phyloP scores from a whole-genome alignment of 306 rosid genomes.

The Quercus rubra region DNA sequence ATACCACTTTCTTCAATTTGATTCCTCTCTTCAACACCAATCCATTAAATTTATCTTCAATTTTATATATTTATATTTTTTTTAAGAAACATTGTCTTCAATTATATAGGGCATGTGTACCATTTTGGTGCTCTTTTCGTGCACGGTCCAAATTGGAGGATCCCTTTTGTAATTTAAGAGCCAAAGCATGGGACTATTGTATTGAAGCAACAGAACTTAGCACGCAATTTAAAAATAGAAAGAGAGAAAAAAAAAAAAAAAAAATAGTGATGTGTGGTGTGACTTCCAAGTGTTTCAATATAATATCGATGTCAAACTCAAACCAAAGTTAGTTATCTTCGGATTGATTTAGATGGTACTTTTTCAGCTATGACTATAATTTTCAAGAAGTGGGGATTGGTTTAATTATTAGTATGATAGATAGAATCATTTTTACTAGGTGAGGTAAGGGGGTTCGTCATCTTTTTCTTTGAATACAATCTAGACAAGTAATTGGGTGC shows the following conservation, averaged over 20 bases:
- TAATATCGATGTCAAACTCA: constrained; percentile 19
- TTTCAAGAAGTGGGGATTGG: not conserved
- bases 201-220: not conserved
- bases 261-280: no score
- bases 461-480: constrained; percentile 4
- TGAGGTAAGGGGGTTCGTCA: not conserved
- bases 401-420: constrained; percentile 18
- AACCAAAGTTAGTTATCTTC: constrained; percentile 26
- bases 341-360: constrained; percentile 19
- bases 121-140: not conserved
- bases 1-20: constrained; percentile 14
- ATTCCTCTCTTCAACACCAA: constrained; percentile 29
- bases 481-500: not conserved
- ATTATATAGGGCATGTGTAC: constrained; percentile 5
- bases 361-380: constrained; percentile 3
- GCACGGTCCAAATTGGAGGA: not conserved
- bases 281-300: no score
- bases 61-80: not conserved
- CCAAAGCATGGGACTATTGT: constrained; percentile 8
- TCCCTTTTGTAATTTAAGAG: constrained; percentile 23
- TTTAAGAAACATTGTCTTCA: constrained; percentile 4
- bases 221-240: constrained; percentile 12
- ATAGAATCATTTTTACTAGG: constrained; percentile 1
- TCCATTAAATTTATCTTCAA: not conserved
- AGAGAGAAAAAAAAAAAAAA: not conserved